phyloP scores from a whole-genome alignment of 192 early-diverging fungal species.

The Funneliformis geosporum region DNA sequence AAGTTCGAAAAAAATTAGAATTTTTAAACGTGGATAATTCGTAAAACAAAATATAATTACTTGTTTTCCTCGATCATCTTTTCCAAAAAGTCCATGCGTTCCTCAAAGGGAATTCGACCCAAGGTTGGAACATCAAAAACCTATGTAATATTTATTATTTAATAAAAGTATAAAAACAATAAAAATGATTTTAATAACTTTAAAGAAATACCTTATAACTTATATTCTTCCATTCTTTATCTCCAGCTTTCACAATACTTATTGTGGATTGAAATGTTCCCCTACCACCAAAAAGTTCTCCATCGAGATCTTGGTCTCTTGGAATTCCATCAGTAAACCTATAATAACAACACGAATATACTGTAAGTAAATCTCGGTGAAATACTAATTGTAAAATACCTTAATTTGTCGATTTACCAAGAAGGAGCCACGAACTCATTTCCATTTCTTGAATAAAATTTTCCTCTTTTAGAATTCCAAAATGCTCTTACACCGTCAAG shows the following conservation, averaged over 20 bases:
- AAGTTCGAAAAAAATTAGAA: not conserved
- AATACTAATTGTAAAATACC: no score
- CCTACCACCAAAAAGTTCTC: constrained; percentile 71
- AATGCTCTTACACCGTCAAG: constrained; percentile 39
- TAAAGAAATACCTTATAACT: constrained; percentile 46
- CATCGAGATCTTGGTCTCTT: constrained; percentile 61
- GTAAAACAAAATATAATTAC: constrained; percentile 4
- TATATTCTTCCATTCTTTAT: constrained; percentile 53
- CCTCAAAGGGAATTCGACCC: not conserved
- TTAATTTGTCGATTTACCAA: not conserved
- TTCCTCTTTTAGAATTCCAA: not conserved
- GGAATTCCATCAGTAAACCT: constrained; percentile 66
- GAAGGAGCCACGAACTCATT: constrained; percentile 4
- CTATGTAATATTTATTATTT: not conserved
- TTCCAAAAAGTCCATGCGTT: constrained; percentile 2
- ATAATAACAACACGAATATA: constrained; percentile 35
- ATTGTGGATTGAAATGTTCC: constrained; percentile 64
- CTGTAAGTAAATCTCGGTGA: no score
- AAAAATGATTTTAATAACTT: not conserved
- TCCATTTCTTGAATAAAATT: constrained; percentile 2
- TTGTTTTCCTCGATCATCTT: not conserved
- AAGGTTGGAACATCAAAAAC: constrained; percentile 61
- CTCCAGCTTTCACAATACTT: constrained; percentile 58
- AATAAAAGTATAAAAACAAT: not conserved
- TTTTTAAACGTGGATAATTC: not conserved